Base-by-base conservation (phyloP, 257 asterid species). In the Nicotiana noctiflora region DNA sequence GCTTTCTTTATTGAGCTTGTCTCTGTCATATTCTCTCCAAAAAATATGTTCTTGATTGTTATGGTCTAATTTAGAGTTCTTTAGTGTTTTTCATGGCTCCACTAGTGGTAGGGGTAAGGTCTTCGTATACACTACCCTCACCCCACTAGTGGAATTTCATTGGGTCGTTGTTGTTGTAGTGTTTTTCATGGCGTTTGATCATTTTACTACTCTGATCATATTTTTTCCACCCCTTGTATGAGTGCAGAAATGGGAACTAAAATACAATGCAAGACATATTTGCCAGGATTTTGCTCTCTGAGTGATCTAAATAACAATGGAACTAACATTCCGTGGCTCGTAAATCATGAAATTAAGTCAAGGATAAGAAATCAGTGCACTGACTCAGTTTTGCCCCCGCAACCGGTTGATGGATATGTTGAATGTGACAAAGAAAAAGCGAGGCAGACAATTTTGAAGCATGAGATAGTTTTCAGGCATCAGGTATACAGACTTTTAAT, bases 211-310 rank as follows among this genome's bases (percentile, higher is more conserved):
- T 29, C 14, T 27, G 4, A 29, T 81, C 18, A 44, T 63, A 40
- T 40, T 0, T 18, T n/a, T 40, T 78, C 5, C 10, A 17, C 34
- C 17, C 23, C 60, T 21, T 46, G 21, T 72, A 46, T 27, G 82
- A 81, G 87, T 84, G 76, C 88, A 89, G 97, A 82, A 84, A 94
- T 94, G 97, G 97, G 95, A 53, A 88, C 97, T 51, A 79, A 92
- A 77, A 79, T 91, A 55, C 95, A 88, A 77, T 88, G 84, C 67
- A 88, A 84, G 84, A 79, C 85, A 27, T 84, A 81, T 79, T 76
- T 86, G 12, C 61, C 84, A 37, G 86, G 85, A 51, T 82, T 70
- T 75, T 88, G 77, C 79, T 75, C 90, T 8, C 80, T 77, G 79
- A 87, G 85, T 82, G 90, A 88, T 81, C 81, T 85, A 46, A 89